Evolutionary conservation across 768 basidiomycete genomes (phyloP).

Genomic region (Aureoboletus auriporus): DNA sequence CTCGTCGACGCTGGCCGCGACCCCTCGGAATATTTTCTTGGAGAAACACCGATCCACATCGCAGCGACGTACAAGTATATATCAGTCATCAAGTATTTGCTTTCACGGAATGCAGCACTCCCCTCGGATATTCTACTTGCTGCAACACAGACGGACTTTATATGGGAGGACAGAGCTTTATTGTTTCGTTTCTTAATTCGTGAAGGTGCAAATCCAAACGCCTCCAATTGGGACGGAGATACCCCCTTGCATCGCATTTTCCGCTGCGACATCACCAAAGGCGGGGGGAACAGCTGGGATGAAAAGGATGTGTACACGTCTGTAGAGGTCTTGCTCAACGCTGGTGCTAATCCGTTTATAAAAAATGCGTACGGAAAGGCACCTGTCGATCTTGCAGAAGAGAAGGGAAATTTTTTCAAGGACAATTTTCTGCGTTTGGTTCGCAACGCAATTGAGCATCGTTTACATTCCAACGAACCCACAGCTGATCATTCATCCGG

Average conservation of each 20-base stretch:
- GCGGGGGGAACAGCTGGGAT: neutral
- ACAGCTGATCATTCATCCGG: no score
- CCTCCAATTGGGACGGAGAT: neutral
- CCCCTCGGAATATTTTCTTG: neutral
- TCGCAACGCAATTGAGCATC: no score
- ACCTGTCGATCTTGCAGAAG: neutral
- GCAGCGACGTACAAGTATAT: neutral
- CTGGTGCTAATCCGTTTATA: neutral
- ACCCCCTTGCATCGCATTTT: neutral
- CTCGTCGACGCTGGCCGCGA: neutral
- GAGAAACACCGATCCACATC: neutral
- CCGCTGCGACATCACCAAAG: no score
- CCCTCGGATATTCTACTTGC: neutral
- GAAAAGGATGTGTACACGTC: no score
- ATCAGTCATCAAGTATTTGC: neutral
- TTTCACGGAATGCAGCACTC: neutral
- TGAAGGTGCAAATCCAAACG: neutral
- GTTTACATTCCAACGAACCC: no score
- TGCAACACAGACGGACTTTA: neutral
- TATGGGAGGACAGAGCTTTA: neutral
- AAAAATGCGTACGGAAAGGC: neutral
- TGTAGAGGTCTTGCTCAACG: neutral
- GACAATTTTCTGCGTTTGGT: no score
- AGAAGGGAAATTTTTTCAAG: no score
- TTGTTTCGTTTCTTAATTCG: neutral